Evolutionary conservation across 441 rosid genomes (phyloP).

Genomic region (Lepidium campestre): DNA sequence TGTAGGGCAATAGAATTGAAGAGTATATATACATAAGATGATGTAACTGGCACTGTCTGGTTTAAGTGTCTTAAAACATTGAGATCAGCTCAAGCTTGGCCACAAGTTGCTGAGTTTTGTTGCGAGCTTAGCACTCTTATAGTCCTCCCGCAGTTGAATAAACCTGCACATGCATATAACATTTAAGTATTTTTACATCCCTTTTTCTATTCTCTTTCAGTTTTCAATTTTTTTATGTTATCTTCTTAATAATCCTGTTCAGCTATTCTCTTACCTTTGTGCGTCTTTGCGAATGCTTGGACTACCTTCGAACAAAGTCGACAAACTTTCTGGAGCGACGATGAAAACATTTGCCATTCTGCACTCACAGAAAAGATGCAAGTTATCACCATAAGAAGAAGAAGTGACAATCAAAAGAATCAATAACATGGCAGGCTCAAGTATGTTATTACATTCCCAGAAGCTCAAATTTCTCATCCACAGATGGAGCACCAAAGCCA

Average conservation of each 20-base stretch:
- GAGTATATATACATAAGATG: constrained; percentile 10
- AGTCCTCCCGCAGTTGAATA: constrained; percentile 95
- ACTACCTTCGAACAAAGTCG: constrained; percentile 88
- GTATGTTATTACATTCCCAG: constrained; percentile 72
- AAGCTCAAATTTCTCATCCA: constrained; percentile 94
- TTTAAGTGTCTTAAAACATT: neutral
- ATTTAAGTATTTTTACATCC: neutral
- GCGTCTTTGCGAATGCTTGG: constrained; percentile 93
- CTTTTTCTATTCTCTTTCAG: neutral
- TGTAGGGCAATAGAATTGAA: neutral
- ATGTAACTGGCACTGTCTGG: neutral
- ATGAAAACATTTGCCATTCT: constrained; percentile 94
- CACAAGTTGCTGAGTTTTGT: constrained; percentile 75
- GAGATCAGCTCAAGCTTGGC: constrained; percentile 61
- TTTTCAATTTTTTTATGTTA: neutral
- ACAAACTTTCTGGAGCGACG: constrained; percentile 95
- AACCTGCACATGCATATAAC: constrained; percentile 44
- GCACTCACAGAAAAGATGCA: constrained; percentile 23
- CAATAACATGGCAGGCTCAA: constrained; percentile 13
- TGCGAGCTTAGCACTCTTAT: constrained; percentile 89
- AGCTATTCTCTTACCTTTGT: constrained; percentile 56
- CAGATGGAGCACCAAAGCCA: constrained; percentile 81
- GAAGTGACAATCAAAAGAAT: neutral
- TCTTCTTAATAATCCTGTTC: neutral
- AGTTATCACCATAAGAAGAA: neutral